Conservation (phyloP, 139 green algal species). For the Chlamydomonas sp. region DNA sequence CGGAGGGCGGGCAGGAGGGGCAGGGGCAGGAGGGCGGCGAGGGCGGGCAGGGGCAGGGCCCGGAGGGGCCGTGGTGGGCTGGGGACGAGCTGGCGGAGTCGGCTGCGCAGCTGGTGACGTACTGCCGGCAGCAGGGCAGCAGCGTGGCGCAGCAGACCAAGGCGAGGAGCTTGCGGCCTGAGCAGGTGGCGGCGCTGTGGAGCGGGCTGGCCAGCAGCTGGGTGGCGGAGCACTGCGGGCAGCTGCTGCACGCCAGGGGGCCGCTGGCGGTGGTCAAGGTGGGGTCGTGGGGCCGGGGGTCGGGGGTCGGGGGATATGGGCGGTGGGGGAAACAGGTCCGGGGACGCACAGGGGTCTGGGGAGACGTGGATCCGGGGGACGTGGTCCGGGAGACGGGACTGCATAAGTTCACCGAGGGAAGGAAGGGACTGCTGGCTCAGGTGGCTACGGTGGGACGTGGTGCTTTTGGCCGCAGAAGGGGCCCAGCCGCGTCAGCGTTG, state of each 20-base stretch:
- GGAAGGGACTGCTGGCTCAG: too few relatives aligned
- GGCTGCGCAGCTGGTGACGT: constrained; percentile 1
- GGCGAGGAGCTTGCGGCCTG: constrained; percentile 6
- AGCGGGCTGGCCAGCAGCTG: constrained; percentile 40
- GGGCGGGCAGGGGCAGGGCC: background rate
- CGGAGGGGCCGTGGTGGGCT: constrained; percentile 10
- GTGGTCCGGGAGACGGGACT: too few relatives aligned
- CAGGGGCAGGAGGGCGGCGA: constrained; percentile 13
- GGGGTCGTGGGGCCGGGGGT: background rate
- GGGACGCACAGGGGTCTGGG: background rate
- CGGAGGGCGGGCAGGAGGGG: background rate
- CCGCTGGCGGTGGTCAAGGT: constrained; percentile 15
- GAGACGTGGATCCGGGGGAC: too few relatives aligned
- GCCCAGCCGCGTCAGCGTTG: too few relatives aligned
- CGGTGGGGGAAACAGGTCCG: background rate
- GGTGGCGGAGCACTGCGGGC: constrained; percentile 22
- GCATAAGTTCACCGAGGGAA: too few relatives aligned
- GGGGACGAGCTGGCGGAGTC: constrained; percentile 3
- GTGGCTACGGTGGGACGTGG: too few relatives aligned
- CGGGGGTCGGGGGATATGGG: background rate
- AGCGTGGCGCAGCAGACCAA: background rate
- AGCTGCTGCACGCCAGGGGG: constrained; percentile 1
- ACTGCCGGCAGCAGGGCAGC: constrained; percentile 5
- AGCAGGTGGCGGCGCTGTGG: constrained; percentile 32
- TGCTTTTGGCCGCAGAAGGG: too few relatives aligned